Evolutionary conservation across 306 rosid genomes (phyloP).

Genomic region (Fragaria iinumae): DNA sequence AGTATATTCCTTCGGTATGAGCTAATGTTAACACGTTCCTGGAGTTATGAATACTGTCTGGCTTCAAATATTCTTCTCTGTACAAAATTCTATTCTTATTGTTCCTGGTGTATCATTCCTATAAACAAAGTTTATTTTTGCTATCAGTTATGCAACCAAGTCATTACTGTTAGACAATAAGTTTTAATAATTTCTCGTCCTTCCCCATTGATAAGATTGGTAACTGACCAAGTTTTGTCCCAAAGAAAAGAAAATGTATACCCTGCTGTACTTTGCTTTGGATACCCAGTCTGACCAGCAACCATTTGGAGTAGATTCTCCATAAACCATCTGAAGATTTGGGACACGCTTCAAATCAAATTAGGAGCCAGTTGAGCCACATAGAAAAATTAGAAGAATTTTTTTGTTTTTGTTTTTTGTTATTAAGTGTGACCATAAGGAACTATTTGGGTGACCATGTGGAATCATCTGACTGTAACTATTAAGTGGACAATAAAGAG

Average conservation of each 20-base stretch:
- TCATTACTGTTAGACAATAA: background rate
- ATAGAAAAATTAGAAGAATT: background rate
- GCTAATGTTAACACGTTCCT: background rate
- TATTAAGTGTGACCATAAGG: background rate
- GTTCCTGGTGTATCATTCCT: background rate
- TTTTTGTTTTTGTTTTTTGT: background rate
- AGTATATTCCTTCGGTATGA: background rate
- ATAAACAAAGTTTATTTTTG: background rate
- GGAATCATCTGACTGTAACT: too few relatives aligned
- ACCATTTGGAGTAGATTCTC: background rate
- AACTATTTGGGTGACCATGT: background rate
- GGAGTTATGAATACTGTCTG: background rate
- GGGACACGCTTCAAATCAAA: too few relatives aligned
- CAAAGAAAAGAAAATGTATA: background rate
- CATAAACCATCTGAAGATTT: background rate
- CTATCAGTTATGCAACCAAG: constrained; percentile 1
- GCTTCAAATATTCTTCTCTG: background rate
- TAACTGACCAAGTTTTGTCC: background rate
- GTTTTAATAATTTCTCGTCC: background rate
- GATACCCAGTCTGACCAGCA: background rate
- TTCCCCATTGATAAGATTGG: background rate
- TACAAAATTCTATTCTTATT: background rate
- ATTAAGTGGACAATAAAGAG: background rate
- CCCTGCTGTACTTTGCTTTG: background rate
- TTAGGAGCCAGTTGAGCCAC: background rate